Evolutionary conservation across 352 stramenopile genomes (phyloP).

Genomic region (Peronospora tabacina): DNA sequence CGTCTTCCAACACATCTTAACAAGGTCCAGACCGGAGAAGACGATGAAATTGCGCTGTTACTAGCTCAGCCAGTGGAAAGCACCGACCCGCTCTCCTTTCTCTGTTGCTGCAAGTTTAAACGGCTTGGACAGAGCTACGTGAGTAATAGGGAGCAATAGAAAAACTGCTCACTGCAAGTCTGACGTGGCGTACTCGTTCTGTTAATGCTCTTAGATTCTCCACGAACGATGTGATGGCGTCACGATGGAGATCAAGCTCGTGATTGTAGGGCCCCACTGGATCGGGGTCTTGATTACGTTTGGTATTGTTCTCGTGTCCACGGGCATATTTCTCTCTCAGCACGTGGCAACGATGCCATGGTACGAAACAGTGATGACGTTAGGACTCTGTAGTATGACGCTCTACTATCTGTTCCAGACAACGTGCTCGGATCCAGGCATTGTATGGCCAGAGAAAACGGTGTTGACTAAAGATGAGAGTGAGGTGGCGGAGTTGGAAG

Average conservation of each 20-base stretch:
- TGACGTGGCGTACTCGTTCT: slow-evolving; percentile 6
- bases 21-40: slow-evolving; percentile 15
- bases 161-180: slow-evolving; percentile 2
- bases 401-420: slow-evolving; percentile 68
- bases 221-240: slow-evolving; percentile 36
- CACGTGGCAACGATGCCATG: slow-evolving; percentile 41
- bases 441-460: slow-evolving; percentile 30
- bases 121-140: slow-evolving; percentile 41
- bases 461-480: slow-evolving; percentile 15
- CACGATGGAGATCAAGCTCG: slow-evolving; percentile 22
- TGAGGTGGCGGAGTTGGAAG: slow-evolving; percentile 22
- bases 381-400: slow-evolving; percentile 45
- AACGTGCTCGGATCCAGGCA: slow-evolving; percentile 67
- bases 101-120: slow-evolving; percentile 55
- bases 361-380: slow-evolving; percentile 52
- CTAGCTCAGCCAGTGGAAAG: slow-evolving; percentile 16
- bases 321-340: slow-evolving; percentile 52
- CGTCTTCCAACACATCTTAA: slow-evolving; percentile 17
- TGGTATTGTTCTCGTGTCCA: slow-evolving; percentile 50
- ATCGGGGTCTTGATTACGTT: slow-evolving; percentile 67
- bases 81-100: slow-evolving; percentile 47
- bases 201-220: slow-evolving; percentile 33
- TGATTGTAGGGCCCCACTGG: slow-evolving; percentile 75
- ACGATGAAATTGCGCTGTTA: slow-evolving; percentile 25
- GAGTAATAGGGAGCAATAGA: slow-evolving; percentile 1